These are phyloP conservation scores for Adansonia gregorii DNA, from an alignment of 441 rosid genomes.

Conservation along the genomic window DNA sequence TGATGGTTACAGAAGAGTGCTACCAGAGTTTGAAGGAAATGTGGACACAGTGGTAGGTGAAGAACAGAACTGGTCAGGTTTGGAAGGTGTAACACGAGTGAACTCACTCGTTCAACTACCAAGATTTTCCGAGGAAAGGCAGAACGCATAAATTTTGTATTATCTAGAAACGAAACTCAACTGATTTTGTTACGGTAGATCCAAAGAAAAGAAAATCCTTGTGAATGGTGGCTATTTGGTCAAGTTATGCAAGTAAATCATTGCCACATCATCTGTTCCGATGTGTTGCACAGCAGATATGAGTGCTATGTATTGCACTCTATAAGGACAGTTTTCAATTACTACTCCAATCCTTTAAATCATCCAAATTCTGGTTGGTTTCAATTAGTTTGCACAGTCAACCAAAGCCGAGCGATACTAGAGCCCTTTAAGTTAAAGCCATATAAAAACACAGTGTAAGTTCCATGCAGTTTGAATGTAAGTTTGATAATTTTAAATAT, in stretches of 20 bases:
- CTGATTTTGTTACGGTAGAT: constrained; percentile 21
- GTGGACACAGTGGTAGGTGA: constrained; percentile 48
- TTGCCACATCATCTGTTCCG: constrained; percentile 29
- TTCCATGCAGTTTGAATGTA: too few species aligned
- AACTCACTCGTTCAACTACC: constrained; percentile 98
- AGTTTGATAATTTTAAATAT: too few species aligned
- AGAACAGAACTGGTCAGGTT: constrained; percentile 89
- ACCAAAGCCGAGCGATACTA: too few species aligned
- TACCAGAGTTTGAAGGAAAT: constrained; percentile 44
- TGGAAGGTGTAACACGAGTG: constrained; percentile 97
- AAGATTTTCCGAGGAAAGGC: constrained; percentile 81
- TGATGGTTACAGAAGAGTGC: constrained; percentile 47
- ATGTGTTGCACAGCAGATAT: constrained; percentile 27
- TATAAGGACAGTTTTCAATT: constrained; percentile 26
- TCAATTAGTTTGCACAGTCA: background rate
- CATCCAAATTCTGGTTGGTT: background rate
- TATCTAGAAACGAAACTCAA: constrained; percentile 11
- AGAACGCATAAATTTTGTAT: constrained; percentile 37
- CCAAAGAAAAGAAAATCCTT: constrained; percentile 22
- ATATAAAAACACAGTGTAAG: too few species aligned
- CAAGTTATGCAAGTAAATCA: constrained; percentile 31
- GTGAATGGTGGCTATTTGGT: constrained; percentile 22
- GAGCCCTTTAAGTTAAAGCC: too few species aligned
- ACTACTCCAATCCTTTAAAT: constrained; percentile 28
- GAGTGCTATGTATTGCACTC: constrained; percentile 24